phyloP scores from a whole-genome alignment of 2,329 filamentous ascomycete species.

The Pezicula carpinea region DNA sequence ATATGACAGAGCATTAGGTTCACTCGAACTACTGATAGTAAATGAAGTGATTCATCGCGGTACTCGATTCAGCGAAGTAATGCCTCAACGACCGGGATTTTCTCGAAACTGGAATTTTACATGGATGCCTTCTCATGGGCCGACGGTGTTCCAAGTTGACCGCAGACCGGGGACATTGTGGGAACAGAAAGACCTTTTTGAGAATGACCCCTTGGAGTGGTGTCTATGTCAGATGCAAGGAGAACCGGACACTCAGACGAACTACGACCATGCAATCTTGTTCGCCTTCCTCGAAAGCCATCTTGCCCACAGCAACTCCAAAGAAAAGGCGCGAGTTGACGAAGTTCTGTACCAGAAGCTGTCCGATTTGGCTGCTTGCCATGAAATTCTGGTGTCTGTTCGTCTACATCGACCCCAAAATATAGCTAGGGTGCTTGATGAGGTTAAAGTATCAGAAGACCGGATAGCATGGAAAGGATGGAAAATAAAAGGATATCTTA shows the following conservation, averaged over 20 bases:
- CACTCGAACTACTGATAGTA: constrained; percentile 1
- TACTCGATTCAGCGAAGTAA: neutral
- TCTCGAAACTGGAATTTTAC: neutral
- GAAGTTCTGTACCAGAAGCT: neutral
- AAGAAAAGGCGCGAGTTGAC: constrained; percentile 4
- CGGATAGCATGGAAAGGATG: no score
- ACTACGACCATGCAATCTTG: constrained; percentile 1
- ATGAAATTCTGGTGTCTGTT: constrained; percentile 5
- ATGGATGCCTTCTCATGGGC: no score
- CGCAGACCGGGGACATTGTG: no score
- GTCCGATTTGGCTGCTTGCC: constrained; percentile 6
- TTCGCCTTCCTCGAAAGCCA: constrained; percentile 5
- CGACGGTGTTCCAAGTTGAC: no score
- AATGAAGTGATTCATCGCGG: no score
- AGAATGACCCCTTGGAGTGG: constrained; percentile 1
- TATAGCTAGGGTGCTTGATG: neutral
- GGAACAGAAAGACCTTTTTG: no score
- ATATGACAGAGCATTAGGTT: constrained; percentile 4
- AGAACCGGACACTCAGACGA: neutral
- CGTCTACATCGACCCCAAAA: constrained; percentile 4
- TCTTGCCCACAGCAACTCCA: neutral
- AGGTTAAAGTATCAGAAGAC: neutral
- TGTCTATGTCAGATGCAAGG: neutral
- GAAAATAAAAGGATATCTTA: no score
- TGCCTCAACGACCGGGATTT: neutral